These are phyloP conservation scores for Gaeumannomyces tritici DNA, from an alignment of 2,329 filamentous ascomycete genomes.

Conservation along the genomic window DNA sequence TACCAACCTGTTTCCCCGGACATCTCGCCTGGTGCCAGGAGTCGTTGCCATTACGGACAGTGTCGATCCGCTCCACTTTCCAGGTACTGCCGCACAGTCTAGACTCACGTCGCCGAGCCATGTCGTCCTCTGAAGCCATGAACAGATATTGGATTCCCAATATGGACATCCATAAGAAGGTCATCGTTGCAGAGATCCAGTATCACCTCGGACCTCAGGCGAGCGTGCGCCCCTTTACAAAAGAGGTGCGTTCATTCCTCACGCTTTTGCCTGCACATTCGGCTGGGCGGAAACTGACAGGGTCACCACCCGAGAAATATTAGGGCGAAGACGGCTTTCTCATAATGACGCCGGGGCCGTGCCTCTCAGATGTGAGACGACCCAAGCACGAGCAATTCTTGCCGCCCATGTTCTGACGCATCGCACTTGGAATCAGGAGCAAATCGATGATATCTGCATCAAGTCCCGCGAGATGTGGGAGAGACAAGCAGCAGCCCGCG, in stretches of 20 bases:
- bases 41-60: not conserved
- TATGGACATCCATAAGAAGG: conserved; percentile 49
- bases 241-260: conserved; percentile 32
- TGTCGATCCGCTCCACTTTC: not conserved
- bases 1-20: not conserved
- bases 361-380: conserved; percentile 46
- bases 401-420: not conserved
- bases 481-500: conserved; percentile 40
- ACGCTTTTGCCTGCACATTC: conserved; percentile 9
- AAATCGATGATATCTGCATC: conserved; percentile 52
- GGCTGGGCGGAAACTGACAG: conserved; percentile 6
- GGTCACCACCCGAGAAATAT: conserved; percentile 4
- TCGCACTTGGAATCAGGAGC: conserved; percentile 35
- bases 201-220: conserved; percentile 49
- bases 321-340: conserved; percentile 53
- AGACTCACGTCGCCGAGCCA: conserved; percentile 7
- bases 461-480: conserved; percentile 52
- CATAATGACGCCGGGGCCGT: conserved; percentile 47
- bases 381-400: not conserved
- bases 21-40: not conserved
- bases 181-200: conserved; percentile 49
- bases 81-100: not conserved
- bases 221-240: conserved; percentile 46
- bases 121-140: conserved; percentile 28
- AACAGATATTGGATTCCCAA: conserved; percentile 54